Percentiles rank a stretch among this genome's conserved stretches.
Evolutionary conservation across 345 rosid genomes (phyloP).

Genomic region (Lumnitzera littorea): DNA sequence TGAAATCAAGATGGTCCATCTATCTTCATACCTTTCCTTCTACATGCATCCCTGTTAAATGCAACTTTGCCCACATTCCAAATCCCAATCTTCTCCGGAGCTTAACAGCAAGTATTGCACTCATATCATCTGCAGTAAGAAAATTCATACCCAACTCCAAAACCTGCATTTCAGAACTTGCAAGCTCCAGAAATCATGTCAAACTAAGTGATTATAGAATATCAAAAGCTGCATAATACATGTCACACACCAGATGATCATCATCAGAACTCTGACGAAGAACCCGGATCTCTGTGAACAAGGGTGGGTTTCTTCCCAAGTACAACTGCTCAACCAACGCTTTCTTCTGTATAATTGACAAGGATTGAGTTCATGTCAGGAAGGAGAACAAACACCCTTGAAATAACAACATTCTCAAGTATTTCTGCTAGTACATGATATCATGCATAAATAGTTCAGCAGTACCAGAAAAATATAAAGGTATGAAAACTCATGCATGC

Average conservation of each 20-base stretch:
- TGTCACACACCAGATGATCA: slow-evolving; percentile 72
- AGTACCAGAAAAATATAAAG: too few species aligned
- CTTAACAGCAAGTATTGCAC: slow-evolving; percentile 73
- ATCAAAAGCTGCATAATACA: background rate
- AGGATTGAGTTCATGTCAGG: background rate
- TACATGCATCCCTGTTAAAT: slow-evolving; percentile 94
- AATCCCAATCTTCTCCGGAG: slow-evolving; percentile 83
- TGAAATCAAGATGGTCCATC: background rate
- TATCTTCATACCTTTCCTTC: slow-evolving; percentile 81
- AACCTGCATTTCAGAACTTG: slow-evolving; percentile 1
- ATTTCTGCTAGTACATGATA: background rate
- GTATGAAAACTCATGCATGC: too few species aligned
- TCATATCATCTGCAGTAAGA: slow-evolving; percentile 94
- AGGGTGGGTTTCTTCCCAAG: slow-evolving; percentile 91
- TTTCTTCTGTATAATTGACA: slow-evolving; percentile 46
- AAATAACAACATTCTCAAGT: background rate
- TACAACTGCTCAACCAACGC: slow-evolving; percentile 78
- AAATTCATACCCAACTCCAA: slow-evolving; percentile 84
- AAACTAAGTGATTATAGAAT: too few species aligned
- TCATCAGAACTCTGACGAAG: slow-evolving; percentile 59
- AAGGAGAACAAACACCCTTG: background rate
- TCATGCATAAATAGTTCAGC: too few species aligned
- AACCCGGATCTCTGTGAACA: slow-evolving; percentile 82
- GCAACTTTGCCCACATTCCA: slow-evolving; percentile 90
- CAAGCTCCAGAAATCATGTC: too few species aligned